A percentile compares a stretch with the other conserved stretches of the same genome.
Conservation (phyloP, 495 filamentous ascomycete genomes). For the Penicillium ochrochloron region DNA sequence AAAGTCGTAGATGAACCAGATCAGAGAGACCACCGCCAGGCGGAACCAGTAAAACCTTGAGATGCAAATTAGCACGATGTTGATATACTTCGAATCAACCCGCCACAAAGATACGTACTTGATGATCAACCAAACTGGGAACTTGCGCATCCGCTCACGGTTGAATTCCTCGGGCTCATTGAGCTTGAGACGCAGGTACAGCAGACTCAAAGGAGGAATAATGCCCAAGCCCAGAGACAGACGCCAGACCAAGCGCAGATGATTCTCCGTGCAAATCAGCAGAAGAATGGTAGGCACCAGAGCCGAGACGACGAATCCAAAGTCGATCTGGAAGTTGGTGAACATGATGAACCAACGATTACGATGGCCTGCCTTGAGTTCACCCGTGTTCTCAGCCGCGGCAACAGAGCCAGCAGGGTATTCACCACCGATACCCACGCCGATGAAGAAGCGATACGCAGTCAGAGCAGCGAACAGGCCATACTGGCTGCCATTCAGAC, state of each 20-base stretch:
- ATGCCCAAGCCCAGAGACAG: slow-evolving; percentile 77
- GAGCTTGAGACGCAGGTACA: slow-evolving; percentile 75
- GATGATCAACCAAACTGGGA: slow-evolving; percentile 54
- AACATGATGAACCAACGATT: slow-evolving; percentile 94
- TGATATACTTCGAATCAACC: neutral
- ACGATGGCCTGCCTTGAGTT: slow-evolving; percentile 76
- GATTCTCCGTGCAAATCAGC: slow-evolving; percentile 67
- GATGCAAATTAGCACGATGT: neutral
- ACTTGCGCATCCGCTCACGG: slow-evolving; percentile 57
- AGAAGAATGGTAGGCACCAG: slow-evolving; percentile 76
- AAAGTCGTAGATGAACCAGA: slow-evolving; percentile 96
- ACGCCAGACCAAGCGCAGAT: slow-evolving; percentile 76
- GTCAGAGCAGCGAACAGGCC: slow-evolving; percentile 83
- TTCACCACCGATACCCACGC: slow-evolving; percentile 71
- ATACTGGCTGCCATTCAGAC: slow-evolving; percentile 59
- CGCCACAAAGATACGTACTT: slow-evolving; percentile 38
- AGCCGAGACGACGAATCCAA: slow-evolving; percentile 74
- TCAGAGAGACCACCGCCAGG: slow-evolving; percentile 66
- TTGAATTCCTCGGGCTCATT: slow-evolving; percentile 85
- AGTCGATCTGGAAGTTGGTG: slow-evolving; percentile 88
- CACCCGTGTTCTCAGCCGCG: slow-evolving; percentile 80
- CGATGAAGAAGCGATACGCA: slow-evolving; percentile 82
- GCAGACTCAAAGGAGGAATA: slow-evolving; percentile 74
- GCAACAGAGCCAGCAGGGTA: slow-evolving; percentile 90
- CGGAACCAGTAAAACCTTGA: slow-evolving; percentile 57